phyloP scores from a whole-genome alignment of 768 basidiomycete species.

The Termitomyces sp. region DNA sequence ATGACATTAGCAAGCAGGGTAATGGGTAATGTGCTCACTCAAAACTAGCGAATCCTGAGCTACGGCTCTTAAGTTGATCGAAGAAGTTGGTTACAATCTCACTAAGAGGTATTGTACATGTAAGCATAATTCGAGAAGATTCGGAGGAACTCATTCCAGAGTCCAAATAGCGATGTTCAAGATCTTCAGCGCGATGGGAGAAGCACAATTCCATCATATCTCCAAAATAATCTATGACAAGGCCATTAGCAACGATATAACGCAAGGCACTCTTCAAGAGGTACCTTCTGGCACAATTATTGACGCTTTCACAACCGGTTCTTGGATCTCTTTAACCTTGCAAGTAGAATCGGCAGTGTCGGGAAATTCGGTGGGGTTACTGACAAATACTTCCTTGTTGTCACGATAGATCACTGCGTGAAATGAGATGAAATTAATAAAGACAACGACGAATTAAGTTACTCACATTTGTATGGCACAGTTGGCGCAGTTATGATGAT shows the following conservation, averaged over 20 bases:
- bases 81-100: constrained; percentile 97
- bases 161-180: constrained; percentile 85
- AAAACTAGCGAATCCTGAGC: constrained; percentile 88
- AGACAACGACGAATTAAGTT: constrained; percentile 1
- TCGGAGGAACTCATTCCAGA: constrained; percentile 28
- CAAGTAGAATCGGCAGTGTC: constrained; percentile 60
- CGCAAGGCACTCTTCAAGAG: constrained; percentile 3
- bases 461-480: constrained; percentile 83
- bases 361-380: constrained; percentile 95
- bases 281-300: constrained; percentile 92
- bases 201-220: constrained; percentile 96
- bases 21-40: constrained; percentile 46
- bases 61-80: constrained; percentile 88
- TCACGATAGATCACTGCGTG: constrained; percentile 70
- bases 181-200: constrained; percentile 73
- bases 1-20: neutral
- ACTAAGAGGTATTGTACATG: constrained; percentile 79
- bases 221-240: constrained; percentile 77
- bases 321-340: constrained; percentile 74
- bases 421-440: neutral
- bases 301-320: constrained; percentile 89
- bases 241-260: neutral
- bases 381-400: constrained; percentile 55
- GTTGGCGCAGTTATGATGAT: constrained; percentile 95
- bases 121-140: constrained; percentile 72